Base-by-base conservation (phyloP, 2,329 filamentous ascomycete genomes). In the Alternaria sp. region DNA sequence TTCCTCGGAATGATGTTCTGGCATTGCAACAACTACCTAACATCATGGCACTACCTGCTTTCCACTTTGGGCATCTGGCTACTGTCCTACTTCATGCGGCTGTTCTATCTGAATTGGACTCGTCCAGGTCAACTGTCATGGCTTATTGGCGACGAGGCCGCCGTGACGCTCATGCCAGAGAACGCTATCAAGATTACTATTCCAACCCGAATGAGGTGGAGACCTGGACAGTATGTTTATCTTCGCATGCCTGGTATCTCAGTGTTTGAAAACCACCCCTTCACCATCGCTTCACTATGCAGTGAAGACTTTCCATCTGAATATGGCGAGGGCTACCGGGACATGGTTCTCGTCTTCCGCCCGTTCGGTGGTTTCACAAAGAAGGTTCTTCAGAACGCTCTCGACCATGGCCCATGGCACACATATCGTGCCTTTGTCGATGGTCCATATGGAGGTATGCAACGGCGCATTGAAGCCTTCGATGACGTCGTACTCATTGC, bases 131-230 rank as follows among this genome's bases (percentile, higher is more conserved):
- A 90, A 38, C 81, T 92, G 67, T 89, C 93, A 0, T 97, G 92
- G 82, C 82, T 97, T 70, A 91, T 97, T 44, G 94, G 94, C 49
- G 94, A 98, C 70, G 93, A 97, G 79, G 93, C 92, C 0, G 92
- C 93, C 27, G 89, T 97, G 40, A 95, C 92, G 1, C 85, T 97
- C 25, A 90, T 98, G 83, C 90, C 93, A 3, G 93, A 97, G 72
- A 94, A 96, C 73, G 92, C 93, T n/a, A 90, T 98, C 81, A 97
- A 97, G 78, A 87, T 98, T 68, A 97, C 94, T 0, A 91, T 98
- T 52, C 93, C 94, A 1, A 97, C 94, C 0, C 92, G 94, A 78
- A 92, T 96, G 86, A 90, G 88, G 64, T 98, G 94, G 94, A 90
- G 89, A 74, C 93, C 94, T 0, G 95, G 94, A 5, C 95, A 98